Conservation (phyloP, 2,329 filamentous ascomycete species). For the Cercospora sp. region DNA sequence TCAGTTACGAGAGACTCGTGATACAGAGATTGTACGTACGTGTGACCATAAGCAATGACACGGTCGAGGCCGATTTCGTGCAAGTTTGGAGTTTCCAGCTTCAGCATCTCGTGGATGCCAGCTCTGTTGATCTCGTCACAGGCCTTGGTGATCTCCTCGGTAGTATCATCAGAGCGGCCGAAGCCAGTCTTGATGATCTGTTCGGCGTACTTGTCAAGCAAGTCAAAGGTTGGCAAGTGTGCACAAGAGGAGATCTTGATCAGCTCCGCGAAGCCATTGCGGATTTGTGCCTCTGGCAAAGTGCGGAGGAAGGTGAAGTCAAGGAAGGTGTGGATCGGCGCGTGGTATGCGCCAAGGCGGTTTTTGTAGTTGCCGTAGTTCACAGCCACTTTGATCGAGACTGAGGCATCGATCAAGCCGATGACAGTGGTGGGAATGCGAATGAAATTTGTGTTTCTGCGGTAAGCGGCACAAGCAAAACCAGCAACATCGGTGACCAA, state of each 20-base stretch:
- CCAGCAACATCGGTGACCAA: constrained; percentile 73
- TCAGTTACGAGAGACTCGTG: constrained; percentile 13
- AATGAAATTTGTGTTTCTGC: constrained; percentile 72
- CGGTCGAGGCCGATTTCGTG: constrained; percentile 72
- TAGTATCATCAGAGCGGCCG: constrained; percentile 59
- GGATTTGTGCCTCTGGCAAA: constrained; percentile 65
- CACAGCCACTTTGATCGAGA: constrained; percentile 76
- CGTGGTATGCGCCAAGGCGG: constrained; percentile 70
- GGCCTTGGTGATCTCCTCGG: constrained; percentile 58
- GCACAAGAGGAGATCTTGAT: constrained; percentile 75
- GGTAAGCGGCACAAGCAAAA: constrained; percentile 70
- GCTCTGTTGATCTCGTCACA: constrained; percentile 68
- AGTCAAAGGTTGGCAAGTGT: constrained; percentile 64
- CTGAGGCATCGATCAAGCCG: constrained; percentile 71
- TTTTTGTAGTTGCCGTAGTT: constrained; percentile 79
- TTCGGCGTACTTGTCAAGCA: constrained; percentile 70
- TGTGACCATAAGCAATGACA: constrained; percentile 73
- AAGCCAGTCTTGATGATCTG: constrained; percentile 65
- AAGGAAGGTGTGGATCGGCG: constrained; percentile 68
- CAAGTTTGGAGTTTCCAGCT: constrained; percentile 70
- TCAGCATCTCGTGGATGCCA: constrained; percentile 71
- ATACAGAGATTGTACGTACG: constrained; percentile 44
- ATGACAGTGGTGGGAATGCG: constrained; percentile 74
- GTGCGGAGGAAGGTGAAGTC: constrained; percentile 72
- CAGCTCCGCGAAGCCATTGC: constrained; percentile 72